A percentile compares a stretch with the other conserved stretches of the same genome.
These are phyloP conservation scores for Chlamydomonas sphaeroides DNA, from an alignment of 139 green algal genomes.

Conservation along the genomic window DNA sequence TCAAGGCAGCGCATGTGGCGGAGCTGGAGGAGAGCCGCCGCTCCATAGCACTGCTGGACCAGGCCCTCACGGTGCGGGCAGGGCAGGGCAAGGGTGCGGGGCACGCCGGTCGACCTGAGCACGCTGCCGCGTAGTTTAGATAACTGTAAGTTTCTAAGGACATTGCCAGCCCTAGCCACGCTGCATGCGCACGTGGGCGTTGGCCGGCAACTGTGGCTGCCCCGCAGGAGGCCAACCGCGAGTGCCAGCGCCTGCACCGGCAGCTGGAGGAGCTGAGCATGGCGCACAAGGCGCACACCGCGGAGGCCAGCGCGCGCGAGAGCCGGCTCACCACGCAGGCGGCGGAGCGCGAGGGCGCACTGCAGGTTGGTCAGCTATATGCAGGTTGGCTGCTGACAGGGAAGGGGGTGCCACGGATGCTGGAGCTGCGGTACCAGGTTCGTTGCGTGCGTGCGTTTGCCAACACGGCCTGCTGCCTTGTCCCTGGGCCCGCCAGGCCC, in stretches of 20 bases:
- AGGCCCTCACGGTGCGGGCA: constrained; percentile 27
- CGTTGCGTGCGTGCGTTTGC: background rate
- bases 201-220: too few species aligned
- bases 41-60: constrained; percentile 31
- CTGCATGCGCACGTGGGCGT: too few species aligned
- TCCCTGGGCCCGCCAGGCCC: background rate
- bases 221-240: constrained; percentile 29
- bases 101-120: too few species aligned
- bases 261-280: constrained; percentile 32
- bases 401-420: too few species aligned
- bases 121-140: too few species aligned
- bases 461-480: background rate
- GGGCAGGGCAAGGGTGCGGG: background rate
- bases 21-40: constrained; percentile 40
- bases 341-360: constrained; percentile 12
- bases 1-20: constrained; percentile 35
- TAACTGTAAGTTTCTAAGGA: too few species aligned
- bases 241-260: constrained; percentile 33
- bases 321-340: too few species aligned
- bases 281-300: constrained; percentile 13
- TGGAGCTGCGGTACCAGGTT: too few species aligned
- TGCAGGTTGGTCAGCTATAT: too few species aligned
- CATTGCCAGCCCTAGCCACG: too few species aligned
- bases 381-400: too few species aligned
- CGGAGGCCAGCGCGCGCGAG: background rate